Evolutionary conservation across 202 grass and related monocot species (phyloP).

Genomic region (Bolboschoenoplectus hybrid): DNA sequence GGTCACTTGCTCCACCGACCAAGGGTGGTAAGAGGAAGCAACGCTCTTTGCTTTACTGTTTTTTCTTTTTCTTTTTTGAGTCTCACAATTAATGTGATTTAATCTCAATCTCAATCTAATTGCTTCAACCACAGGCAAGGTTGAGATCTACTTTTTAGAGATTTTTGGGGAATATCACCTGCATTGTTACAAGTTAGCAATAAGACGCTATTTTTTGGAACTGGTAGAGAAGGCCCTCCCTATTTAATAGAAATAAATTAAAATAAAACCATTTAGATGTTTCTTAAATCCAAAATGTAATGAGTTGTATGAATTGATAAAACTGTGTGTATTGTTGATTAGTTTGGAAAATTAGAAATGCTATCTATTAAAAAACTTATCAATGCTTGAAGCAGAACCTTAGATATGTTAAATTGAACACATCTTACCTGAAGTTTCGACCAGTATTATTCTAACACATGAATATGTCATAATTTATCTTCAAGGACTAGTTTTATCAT

Average conservation of each 20-base stretch:
- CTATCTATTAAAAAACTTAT: neutral
- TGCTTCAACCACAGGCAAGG: neutral
- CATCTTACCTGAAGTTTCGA: neutral
- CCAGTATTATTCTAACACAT: neutral
- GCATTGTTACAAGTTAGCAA: neutral
- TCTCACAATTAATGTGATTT: constrained; percentile 2
- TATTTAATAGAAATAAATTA: neutral
- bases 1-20: constrained; percentile 75
- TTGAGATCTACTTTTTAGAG: neutral
- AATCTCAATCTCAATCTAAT: neutral
- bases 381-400: neutral
- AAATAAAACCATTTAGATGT: neutral
- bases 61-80: constrained; percentile 27
- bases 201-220: neutral
- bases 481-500: neutral
- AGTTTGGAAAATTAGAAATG: neutral
- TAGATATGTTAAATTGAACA: neutral
- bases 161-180: neutral
- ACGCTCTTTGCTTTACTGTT: neutral
- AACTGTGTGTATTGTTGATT: neutral
- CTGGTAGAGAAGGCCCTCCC: neutral
- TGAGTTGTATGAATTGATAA: neutral
- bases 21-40: constrained; percentile 57
- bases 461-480: neutral
- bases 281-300: neutral